Conservation (phyloP, 2,329 filamentous ascomycete species). For the Aspergillus sp. region DNA sequence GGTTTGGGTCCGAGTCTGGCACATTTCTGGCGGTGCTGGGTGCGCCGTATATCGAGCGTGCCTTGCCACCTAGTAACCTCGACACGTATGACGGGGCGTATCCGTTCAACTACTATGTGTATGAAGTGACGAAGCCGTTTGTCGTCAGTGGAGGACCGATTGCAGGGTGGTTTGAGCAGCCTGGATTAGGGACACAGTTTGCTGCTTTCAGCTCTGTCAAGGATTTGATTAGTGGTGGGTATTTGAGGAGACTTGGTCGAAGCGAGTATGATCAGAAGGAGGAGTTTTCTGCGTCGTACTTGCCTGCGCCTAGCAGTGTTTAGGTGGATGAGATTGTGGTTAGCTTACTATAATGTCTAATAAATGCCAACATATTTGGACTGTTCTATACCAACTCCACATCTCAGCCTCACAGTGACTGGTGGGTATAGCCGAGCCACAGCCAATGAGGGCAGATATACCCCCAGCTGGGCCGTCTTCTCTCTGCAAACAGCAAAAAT, state of each 20-base stretch:
- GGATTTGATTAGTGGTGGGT: constrained; percentile 28
- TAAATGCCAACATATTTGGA: no score
- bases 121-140: constrained; percentile 39
- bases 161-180: constrained; percentile 48
- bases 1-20: constrained; percentile 46
- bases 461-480: no score
- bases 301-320: no score
- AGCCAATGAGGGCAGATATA: no score
- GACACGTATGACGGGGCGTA: constrained; percentile 32
- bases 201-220: constrained; percentile 22
- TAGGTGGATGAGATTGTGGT: no score
- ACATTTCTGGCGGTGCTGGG: constrained; percentile 40
- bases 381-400: no score
- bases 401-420: no score
- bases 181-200: constrained; percentile 42
- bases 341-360: no score
- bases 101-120: constrained; percentile 49
- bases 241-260: constrained; percentile 19
- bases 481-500: no score
- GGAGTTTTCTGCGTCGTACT: constrained; percentile 6
- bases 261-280: constrained; percentile 17
- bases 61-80: constrained; percentile 45
- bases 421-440: no score
- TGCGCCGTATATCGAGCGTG: constrained; percentile 44
- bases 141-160: constrained; percentile 43